Base-by-base conservation (phyloP, 306 rosid species). In the Prunus mira region DNA sequence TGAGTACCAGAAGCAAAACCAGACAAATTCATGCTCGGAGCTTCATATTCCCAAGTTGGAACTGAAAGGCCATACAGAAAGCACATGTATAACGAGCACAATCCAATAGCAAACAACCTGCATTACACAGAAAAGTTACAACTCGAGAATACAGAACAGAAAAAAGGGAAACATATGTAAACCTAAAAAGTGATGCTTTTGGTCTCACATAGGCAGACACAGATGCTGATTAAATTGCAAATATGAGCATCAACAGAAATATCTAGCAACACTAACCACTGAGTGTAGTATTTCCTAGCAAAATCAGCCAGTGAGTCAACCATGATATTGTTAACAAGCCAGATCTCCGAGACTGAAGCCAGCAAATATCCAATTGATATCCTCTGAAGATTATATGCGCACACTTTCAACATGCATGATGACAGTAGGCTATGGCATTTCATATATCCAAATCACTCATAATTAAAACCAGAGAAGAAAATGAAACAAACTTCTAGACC, bases 321-420 rank as follows among this genome's bases (percentile, higher is more conserved):
- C 54, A 69, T 78, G 60, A 71, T 81, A 67, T 77, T 78, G 64
- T 82, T 86, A 65, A 89, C 89, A 70, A 89, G 84, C 94, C 92
- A 89, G 83, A 91, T 89, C 88, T 91, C 91, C 3, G 90, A 84
- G 62, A 88, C 67, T 68, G 97, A 88, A 65, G 87, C 97, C 72
- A 91, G 69, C 83, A 89, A 82, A 80, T 89, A 91, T 76, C 92
- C 97, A 83, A 91, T 68, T 56, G 97, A 84, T 84, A 91, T 87
- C 88, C 97, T 88, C 94, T 91, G 91, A 73, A 77, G 73, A 62
- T 80, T 13, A 67, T 49, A 43, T 41, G 67, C 55, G 27, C 52
- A 84, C 69, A 76, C 65, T 61, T 66, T 20, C 54, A 45, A 78
- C 56, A 69, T 68, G 60, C 54, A 73, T 12, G 19, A 7, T 22